Evolutionary conservation across 768 basidiomycete genomes (phyloP).

Genomic region (Mrakia blollopis): DNA sequence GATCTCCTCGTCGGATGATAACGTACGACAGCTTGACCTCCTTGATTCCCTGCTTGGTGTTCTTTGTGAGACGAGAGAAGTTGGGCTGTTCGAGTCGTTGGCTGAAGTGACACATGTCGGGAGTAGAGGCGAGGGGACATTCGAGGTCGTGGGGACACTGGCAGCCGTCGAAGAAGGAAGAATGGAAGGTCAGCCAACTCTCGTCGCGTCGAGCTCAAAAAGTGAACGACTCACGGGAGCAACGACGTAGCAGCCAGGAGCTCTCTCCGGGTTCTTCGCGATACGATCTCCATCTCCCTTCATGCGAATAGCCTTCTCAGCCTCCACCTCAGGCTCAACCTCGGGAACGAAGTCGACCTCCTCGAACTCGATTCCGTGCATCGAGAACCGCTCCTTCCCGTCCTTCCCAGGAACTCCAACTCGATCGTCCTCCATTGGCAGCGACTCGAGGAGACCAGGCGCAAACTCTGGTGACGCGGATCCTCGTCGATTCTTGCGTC

Average conservation of each 20-base stretch:
- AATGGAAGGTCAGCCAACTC: background rate
- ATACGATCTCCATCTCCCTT: background rate
- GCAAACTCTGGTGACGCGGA: background rate
- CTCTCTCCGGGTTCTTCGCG: constrained; percentile 2
- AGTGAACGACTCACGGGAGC: constrained; percentile 24
- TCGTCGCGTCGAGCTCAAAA: background rate
- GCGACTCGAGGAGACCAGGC: background rate
- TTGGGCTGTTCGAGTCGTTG: constrained; percentile 64
- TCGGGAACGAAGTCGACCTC: background rate
- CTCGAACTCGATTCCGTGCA: constrained; percentile 25
- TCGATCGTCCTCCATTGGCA: background rate
- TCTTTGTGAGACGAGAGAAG: constrained; percentile 83
- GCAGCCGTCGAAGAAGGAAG: background rate
- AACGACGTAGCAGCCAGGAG: constrained; percentile 21
- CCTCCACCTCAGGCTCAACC: background rate
- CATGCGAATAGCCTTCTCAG: constrained; percentile 1
- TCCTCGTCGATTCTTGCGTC: background rate
- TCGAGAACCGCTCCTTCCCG: constrained; percentile 13
- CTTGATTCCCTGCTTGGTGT: constrained; percentile 76
- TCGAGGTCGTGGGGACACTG: constrained; percentile 31
- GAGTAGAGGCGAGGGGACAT: constrained; percentile 28
- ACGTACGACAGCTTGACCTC: constrained; percentile 86
- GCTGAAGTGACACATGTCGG: constrained; percentile 23
- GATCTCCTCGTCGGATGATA: constrained; percentile 69
- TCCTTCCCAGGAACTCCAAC: background rate